Evolutionary conservation across 352 stramenopile species (phyloP), one percentile per base, ranked within the genome.

Genomic region (Phytophthora brassicae): DNA sequence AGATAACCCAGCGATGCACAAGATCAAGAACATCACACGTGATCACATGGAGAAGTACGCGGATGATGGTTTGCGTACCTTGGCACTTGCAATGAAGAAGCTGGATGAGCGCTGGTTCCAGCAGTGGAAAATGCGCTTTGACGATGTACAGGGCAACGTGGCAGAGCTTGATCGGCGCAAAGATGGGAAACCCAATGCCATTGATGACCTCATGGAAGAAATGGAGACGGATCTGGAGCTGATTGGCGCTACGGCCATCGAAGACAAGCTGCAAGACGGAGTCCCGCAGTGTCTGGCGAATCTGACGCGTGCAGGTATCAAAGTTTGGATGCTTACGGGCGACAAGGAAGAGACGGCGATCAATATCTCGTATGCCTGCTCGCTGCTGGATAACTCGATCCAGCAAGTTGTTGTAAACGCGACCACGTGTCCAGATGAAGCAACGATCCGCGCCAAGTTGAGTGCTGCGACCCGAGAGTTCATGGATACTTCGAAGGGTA

Each of bases 321-420:
- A 97, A 66, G 81, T 98, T 14, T 98, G 93, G 91, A 96, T 98
- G 76, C 84, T 98, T n/a, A 98, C 94, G 4, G 92, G 93, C 17
- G 94, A 98, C 70, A 98, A 98, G 72, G 74, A 96, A 52, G 94
- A 98, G 63, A 98, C 94, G 0, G 94, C 94, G 28, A 98, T 98
- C 56, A 98, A 98, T 66, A 98, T 98, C 64, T 91, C 79, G n/a
- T 97, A 96, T 47, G 86, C 90, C 6, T 96, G 84, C 56, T 89
- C 84, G 13, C 56, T 98, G 17, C 52, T 97, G 11, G 77, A 90
- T 58, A 90, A 91, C 58, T 75, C 70, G 0, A 98, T 95, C 33
- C 78, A 90, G 29, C 84, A 90, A 61, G 76, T 89, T 0, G 64
- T 93, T 39, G 72, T 93, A 24, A 91, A 93, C 56, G 72, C 70